Conservation (phyloP, 306 rosid species). For the Rubus parviflorus region DNA sequence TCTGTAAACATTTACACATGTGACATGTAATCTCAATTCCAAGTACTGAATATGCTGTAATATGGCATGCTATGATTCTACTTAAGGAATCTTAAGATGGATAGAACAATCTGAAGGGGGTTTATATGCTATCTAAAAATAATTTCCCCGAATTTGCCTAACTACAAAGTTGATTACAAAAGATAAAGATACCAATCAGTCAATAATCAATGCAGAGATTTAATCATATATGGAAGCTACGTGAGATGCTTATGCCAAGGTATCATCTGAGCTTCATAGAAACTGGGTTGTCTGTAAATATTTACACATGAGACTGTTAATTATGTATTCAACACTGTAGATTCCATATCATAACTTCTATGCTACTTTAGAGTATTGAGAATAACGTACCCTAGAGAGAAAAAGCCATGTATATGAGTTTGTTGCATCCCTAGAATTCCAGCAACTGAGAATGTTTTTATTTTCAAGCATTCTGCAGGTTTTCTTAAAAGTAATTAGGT, state of each 20-base stretch:
- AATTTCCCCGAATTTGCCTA: neutral
- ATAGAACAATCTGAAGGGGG: neutral
- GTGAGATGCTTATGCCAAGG: constrained; percentile 95
- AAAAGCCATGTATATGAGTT: neutral
- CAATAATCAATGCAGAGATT: neutral
- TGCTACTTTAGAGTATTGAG: neutral
- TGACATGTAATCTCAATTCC: neutral
- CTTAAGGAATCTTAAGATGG: neutral
- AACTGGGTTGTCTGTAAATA: constrained; percentile 5
- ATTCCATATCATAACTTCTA: neutral
- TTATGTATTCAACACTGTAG: neutral
- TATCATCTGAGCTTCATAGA: constrained; percentile 30
- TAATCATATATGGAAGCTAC: constrained; percentile 46
- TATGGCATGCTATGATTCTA: neutral
- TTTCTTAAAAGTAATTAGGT: constrained; percentile 15
- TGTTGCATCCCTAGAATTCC: neutral
- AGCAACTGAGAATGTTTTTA: neutral
- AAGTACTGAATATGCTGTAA: no score
- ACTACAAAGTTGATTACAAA: neutral
- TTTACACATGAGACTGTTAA: neutral
- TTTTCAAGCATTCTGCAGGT: constrained; percentile 1
- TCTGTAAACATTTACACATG: neutral
- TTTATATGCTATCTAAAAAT: neutral
- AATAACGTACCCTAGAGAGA: neutral
- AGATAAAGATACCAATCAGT: neutral